Evolutionary conservation across 179 eudicot genomes (phyloP).

Genomic region (Pouteria campechiana): DNA sequence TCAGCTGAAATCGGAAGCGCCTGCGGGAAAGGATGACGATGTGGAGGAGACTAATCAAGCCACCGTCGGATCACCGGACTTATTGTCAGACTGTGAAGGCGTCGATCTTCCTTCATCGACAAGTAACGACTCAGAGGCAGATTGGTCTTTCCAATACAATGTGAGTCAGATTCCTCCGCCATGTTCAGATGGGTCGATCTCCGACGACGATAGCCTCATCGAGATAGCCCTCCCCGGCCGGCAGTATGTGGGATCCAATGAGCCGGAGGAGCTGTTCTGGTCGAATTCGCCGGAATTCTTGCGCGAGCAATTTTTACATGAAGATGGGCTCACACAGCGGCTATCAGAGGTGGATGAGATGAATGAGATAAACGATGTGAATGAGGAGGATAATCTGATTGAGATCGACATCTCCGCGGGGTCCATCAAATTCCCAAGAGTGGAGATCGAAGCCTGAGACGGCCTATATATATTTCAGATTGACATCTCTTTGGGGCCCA

Average conservation of each 20-base stretch:
- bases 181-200: slow-evolving; percentile 56
- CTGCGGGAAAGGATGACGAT: slow-evolving; percentile 1
- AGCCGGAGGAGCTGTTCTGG: slow-evolving; percentile 12
- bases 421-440: slow-evolving; percentile 58
- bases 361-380: slow-evolving; percentile 64
- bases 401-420: slow-evolving; percentile 83
- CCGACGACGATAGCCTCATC: slow-evolving; percentile 83
- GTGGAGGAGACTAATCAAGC: slow-evolving; percentile 1
- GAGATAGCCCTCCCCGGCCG: slow-evolving; percentile 78
- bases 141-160: slow-evolving; percentile 21
- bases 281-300: slow-evolving; percentile 20
- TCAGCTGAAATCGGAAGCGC: background rate
- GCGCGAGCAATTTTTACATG: slow-evolving; percentile 17
- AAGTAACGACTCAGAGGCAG: slow-evolving; percentile 46
- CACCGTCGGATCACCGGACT: slow-evolving; percentile 10
- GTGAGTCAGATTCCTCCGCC: slow-evolving; percentile 6
- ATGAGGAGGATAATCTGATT: slow-evolving; percentile 70
- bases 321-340: slow-evolving; percentile 30
- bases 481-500: too few species aligned
- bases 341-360: slow-evolving; percentile 29
- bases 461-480: too few species aligned
- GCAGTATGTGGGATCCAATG: slow-evolving; percentile 28
- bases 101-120: slow-evolving; percentile 25
- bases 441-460: slow-evolving; percentile 51
- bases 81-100: slow-evolving; percentile 39